Percentiles rank a stretch among this genome's conserved stretches.
These are phyloP conservation scores for Babesia microti DNA, from an alignment of 169 alveolate genomes.

Conservation along the genomic window DNA sequence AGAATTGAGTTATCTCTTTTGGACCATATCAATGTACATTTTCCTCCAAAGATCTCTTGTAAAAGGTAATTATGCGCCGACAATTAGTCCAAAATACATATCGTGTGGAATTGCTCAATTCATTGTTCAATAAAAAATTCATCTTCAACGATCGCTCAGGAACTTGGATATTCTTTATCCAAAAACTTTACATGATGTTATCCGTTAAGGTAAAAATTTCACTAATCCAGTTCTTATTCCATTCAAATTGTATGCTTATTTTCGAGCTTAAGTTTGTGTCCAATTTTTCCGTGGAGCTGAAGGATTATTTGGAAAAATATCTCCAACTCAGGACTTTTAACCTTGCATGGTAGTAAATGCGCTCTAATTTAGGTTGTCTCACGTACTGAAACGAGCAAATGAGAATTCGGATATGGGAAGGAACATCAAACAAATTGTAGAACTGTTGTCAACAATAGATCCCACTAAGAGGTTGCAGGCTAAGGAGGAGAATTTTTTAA, in stretches of 20 bases:
- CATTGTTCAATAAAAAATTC: too few relatives aligned
- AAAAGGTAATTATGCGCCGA: too few relatives aligned
- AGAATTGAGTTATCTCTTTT: too few relatives aligned
- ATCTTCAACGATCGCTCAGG: too few relatives aligned
- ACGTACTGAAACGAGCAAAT: too few relatives aligned
- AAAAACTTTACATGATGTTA: conserved; percentile 23
- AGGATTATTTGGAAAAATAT: conserved; percentile 11
- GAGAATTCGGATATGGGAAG: too few relatives aligned
- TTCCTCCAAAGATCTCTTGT: too few relatives aligned
- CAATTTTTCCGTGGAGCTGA: conserved; percentile 28
- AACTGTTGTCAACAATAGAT: conserved; percentile 18
- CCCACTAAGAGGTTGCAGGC: conserved; percentile 4
- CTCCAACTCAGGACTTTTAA: conserved; percentile 29
- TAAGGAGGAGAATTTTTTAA: conserved; percentile 1
- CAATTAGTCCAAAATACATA: too few relatives aligned
- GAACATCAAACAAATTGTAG: too few relatives aligned
- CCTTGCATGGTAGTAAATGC: conserved; percentile 23
- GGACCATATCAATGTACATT: too few relatives aligned
- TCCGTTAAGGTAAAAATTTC: conserved; percentile 18
- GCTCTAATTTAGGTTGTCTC: neutral
- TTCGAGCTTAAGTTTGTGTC: conserved; percentile 37
- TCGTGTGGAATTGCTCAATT: too few relatives aligned
- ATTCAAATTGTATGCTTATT: conserved; percentile 15
- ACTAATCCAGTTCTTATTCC: too few relatives aligned
- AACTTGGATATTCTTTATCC: conserved; percentile 18